Evolutionary conservation across 2,329 filamentous ascomycete genomes (phyloP).

Genomic region (Lasiodiplodia sp.): DNA sequence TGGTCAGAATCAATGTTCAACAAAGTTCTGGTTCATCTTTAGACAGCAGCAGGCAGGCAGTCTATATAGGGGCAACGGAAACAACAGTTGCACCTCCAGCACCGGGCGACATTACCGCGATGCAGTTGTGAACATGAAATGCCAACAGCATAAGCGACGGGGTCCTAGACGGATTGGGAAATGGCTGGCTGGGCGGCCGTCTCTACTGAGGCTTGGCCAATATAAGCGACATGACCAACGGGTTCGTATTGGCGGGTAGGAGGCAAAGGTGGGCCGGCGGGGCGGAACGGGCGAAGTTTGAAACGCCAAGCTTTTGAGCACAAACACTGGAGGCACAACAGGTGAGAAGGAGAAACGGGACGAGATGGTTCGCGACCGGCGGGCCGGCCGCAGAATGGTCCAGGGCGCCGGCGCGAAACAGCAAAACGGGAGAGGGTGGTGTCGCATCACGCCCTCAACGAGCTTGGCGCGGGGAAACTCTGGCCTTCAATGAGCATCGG

Average conservation of each 20-base stretch:
- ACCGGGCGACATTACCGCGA: neutral
- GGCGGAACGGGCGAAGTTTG: neutral
- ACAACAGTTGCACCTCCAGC: neutral
- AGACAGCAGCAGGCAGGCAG: neutral
- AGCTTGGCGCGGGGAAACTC: constrained; percentile 9
- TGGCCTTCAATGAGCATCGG: neutral
- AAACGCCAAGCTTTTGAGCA: constrained; percentile 13
- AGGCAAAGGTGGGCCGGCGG: neutral
- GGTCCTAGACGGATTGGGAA: neutral
- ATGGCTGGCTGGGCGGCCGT: constrained; percentile 14
- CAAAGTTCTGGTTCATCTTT: constrained; percentile 2
- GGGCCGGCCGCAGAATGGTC: neutral
- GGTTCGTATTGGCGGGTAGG: neutral
- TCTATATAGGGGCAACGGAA: neutral
- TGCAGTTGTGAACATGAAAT: constrained; percentile 1
- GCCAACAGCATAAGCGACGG: constrained; percentile 22
- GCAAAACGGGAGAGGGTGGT: constrained; percentile 2
- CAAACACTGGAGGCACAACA: neutral
- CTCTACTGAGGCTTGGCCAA: constrained; percentile 7
- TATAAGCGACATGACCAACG: neutral
- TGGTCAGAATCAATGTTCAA: constrained; percentile 15
- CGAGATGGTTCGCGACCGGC: neutral
- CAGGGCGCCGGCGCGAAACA: neutral
- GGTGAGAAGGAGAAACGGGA: neutral
- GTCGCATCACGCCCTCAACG: neutral